Percentiles rank a stretch among this genome's conserved stretches.
Conservation (phyloP, 2,329 filamentous ascomycete species). For the Penicillium sp. region DNA sequence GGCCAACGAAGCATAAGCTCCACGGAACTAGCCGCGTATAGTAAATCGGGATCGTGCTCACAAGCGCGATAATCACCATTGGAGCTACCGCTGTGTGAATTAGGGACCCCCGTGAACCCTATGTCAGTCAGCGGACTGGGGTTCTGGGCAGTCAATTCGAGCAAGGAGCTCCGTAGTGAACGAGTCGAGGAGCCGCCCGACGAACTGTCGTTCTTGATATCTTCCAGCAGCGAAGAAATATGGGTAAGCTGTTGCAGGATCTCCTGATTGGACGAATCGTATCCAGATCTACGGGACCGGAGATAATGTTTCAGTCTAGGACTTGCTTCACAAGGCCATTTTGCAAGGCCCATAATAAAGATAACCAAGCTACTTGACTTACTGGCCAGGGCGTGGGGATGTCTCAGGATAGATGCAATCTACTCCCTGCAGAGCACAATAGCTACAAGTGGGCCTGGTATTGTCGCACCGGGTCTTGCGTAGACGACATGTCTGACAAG, state of each 20-base stretch:
- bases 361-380: constrained; percentile 11
- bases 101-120: constrained; percentile 2
- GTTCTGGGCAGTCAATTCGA: constrained; percentile 13
- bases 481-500: constrained; percentile 26
- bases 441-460: constrained; percentile 24
- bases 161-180: constrained; percentile 17
- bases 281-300: constrained; percentile 10
- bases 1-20: constrained; percentile 27
- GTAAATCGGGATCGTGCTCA: constrained; percentile 20
- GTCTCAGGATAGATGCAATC: constrained; percentile 26
- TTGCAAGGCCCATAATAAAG: background rate
- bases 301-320: background rate
- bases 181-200: constrained; percentile 16
- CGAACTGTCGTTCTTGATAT: constrained; percentile 20
- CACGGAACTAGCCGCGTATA: constrained; percentile 23
- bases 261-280: constrained; percentile 22
- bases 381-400: constrained; percentile 20
- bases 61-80: constrained; percentile 14
- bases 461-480: constrained; percentile 29
- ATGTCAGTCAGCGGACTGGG: constrained; percentile 15
- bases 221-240: constrained; percentile 22
- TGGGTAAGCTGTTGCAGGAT: constrained; percentile 22
- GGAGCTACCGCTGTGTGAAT: constrained; percentile 3
- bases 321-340: background rate
- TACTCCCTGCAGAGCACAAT: constrained; percentile 21